These are phyloP conservation scores for Aspergillus quadricinctus DNA, from an alignment of 2,329 filamentous ascomycete species.

Conservation along the genomic window DNA sequence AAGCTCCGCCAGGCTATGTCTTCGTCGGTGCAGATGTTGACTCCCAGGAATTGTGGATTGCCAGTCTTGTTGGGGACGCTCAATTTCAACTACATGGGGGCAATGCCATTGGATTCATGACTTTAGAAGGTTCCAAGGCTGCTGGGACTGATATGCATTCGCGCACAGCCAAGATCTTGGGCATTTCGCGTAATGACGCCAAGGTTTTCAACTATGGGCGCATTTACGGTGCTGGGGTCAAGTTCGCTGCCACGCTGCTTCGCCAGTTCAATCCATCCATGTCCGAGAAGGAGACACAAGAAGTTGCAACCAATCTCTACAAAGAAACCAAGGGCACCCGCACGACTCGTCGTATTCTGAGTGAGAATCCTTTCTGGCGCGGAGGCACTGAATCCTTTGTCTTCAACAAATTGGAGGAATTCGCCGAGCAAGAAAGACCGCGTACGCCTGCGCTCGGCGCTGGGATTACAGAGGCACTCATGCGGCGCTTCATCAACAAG, in stretches of 20 bases:
- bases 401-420: conserved; percentile 97
- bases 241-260: conserved; percentile 84
- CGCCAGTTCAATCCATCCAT: conserved; percentile 88
- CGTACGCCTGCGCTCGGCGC: conserved; percentile 89
- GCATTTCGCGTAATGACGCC: conserved; percentile 90
- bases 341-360: conserved; percentile 67
- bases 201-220: conserved; percentile 99
- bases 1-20: conserved; percentile 80
- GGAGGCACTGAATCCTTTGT: conserved; percentile 96
- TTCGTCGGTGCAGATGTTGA: conserved; percentile 98
- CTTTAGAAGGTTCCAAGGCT: conserved; percentile 89
- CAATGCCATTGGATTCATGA: conserved; percentile 99
- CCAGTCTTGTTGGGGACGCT: conserved; percentile 87
- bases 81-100: conserved; percentile 94
- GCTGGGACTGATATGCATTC: conserved; percentile 93
- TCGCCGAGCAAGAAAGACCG: conserved; percentile 88
- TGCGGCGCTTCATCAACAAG: conserved; percentile 80
- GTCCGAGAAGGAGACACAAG: conserved; percentile 70
- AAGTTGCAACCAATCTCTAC: conserved; percentile 77
- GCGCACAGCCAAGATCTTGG: conserved; percentile 83
- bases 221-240: conserved; percentile 95
- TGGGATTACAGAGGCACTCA: conserved; percentile 92
- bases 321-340: conserved; percentile 85
- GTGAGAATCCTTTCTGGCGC: conserved; percentile 80
- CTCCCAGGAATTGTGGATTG: conserved; percentile 97